Base-by-base conservation (phyloP, 306 rosid genomes). In the Trichosanthes truncata region DNA sequence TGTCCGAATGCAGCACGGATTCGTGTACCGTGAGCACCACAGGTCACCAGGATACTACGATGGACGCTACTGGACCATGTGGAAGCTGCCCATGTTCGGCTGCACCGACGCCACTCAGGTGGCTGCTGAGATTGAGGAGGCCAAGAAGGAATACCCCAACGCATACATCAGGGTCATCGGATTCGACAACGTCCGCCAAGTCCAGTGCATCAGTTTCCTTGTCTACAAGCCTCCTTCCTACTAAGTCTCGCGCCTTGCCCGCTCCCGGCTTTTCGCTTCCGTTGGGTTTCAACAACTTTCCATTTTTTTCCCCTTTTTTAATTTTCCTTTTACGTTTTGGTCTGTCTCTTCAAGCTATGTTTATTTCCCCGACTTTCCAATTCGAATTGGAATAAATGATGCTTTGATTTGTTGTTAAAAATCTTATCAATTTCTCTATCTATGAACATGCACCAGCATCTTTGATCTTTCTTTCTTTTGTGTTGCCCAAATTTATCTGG, bases 21-120 rank as follows among this genome's bases (percentile, higher is more conserved):
- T 77, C 4, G 87, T 87, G 8, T 62, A 85, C 93, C 94, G 97
- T 82, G 90, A 89, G 87, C 0, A 95, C 92, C 0, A 82, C 87
- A 62, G 1, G 0, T 85, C 94, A 21, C 97, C 97, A 0, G 96
- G 97, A 43, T 93, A 95, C 94, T 93, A 95, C 31, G 99, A 93
- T 31, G 97, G 99, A 25, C 82, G 97, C 0, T 89, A 85, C 88
- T 93, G 99, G 97, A 88, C 93, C 23, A 95, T 95, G 97, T 93
- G 97, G 96, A 95, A 91, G 89, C 83, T 95, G 9, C 97, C 99
- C n/a, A 84, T 93, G 97, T 95, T 80, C 62, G 99, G 96, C 0
- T 84, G 92, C 93, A 93, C 82, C 0, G 97, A 93, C 51, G 0
- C 94, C 0, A 0, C 83, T 10, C 97, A 95, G 59, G 98, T 93